Base-by-base conservation (phyloP, 73 alveolate genomes). In the Symbiodinium pilosum region DNA sequence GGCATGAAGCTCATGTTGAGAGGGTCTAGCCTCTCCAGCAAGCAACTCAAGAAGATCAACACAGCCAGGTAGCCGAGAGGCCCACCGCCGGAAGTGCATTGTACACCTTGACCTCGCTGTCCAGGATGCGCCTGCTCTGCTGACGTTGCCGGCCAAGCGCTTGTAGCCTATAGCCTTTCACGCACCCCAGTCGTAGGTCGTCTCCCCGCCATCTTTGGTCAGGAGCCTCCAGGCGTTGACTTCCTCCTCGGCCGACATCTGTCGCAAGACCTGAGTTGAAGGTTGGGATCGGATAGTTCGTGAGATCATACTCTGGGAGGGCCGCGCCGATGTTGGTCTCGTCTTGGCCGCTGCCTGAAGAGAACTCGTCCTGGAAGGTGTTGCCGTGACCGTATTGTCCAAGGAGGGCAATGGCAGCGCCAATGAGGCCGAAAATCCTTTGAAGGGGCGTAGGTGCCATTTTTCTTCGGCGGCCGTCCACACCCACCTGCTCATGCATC, bases 31-130 rank as follows among this genome's bases (percentile, higher is more conserved):
- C 36, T 42, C 28, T 69, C 87, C 88, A 30, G 96, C 88, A 43
- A 69, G 69, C 36, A 91, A 3, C 40, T 91, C 96, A 77, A 56
- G 51, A 18, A 91, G 73, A 30, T 91, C 96, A 8, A 54, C 77
- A 0, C 44, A 30, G 9, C 40, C 39, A 0, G 87, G 88, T 0
- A 32, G 88, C 4, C 88, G 0, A 1, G 87, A 54, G 36, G 54
- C 14, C n/a, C 26, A 3, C 38, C 32, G 47, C 30, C 24, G 51
- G 59, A 7, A 20, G 12, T 0, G 51, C 24, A 38, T 32, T 7
- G 83, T 52, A 86, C n/a, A 52, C 28, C 26, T 47, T n/a, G 39
- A 38, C 9, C 39, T 86, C 93, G 20, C 36, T 2, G 20, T 51
- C 39, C n/a, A 47, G 36, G 12, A 51, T 20, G 38, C 26, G 12